These are phyloP conservation scores for Entomortierella parvispora DNA, from an alignment of 192 early-diverging fungal genomes.

Conservation along the genomic window DNA sequence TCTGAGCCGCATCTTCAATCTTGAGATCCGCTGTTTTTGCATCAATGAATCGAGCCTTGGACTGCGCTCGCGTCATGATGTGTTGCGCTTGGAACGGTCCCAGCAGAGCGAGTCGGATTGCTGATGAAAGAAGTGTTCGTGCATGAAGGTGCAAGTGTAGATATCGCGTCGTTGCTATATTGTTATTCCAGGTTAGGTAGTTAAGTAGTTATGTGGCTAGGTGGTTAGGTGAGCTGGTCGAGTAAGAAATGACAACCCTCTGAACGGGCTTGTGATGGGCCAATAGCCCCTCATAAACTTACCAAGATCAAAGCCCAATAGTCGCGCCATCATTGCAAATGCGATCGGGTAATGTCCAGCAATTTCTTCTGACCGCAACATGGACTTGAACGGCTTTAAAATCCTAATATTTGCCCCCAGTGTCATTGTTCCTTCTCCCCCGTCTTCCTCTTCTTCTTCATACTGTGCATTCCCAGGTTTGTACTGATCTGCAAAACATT, in stretches of 20 bases:
- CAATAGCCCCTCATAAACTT: slow-evolving; percentile 8
- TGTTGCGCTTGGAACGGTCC: slow-evolving; percentile 91
- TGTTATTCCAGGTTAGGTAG: not conserved
- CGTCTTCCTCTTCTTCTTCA: slow-evolving; percentile 48
- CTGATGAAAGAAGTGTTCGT: slow-evolving; percentile 87
- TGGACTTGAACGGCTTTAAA: slow-evolving; percentile 57
- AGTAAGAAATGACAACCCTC: no score
- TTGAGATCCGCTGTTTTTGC: slow-evolving; percentile 59
- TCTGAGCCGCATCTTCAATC: slow-evolving; percentile 68
- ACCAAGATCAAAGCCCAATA: slow-evolving; percentile 61
- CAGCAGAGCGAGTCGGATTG: slow-evolving; percentile 88
- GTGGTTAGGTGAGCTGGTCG: no score
- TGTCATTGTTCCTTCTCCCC: slow-evolving; percentile 36
- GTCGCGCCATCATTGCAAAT: slow-evolving; percentile 68
- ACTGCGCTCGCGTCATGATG: slow-evolving; percentile 70
- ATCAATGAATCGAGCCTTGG: slow-evolving; percentile 58
- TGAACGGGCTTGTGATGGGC: no score
- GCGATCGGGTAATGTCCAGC: slow-evolving; percentile 83
- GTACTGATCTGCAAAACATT: slow-evolving; percentile 62
- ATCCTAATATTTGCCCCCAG: slow-evolving; percentile 45
- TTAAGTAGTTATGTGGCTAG: no score
- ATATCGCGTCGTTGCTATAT: slow-evolving; percentile 72
- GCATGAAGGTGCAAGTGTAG: slow-evolving; percentile 87
- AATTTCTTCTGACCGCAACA: slow-evolving; percentile 50
- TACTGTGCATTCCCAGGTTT: slow-evolving; percentile 7